Evolutionary conservation across 805 yeast genomes (phyloP).

Genomic region (Saccharomycodes ludwigii): DNA sequence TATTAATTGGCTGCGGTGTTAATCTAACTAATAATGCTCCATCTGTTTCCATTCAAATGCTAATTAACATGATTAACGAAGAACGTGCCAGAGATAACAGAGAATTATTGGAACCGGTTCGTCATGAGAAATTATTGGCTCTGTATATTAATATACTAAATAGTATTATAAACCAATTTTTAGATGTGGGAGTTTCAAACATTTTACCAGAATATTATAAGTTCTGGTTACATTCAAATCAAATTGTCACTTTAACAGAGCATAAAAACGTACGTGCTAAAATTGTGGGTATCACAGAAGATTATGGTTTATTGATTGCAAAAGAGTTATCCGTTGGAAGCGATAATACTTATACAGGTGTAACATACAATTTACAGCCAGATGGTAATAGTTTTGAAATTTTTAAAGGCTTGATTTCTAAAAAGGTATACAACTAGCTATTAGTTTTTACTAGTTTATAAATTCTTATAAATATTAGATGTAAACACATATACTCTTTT

Average conservation of each 20-base stretch:
- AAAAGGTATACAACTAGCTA: slow-evolving; percentile 24
- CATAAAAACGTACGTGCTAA: slow-evolving; percentile 41
- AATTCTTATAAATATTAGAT: not conserved
- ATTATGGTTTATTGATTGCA: slow-evolving; percentile 74
- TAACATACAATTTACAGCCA: slow-evolving; percentile 66
- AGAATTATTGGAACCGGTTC: slow-evolving; percentile 32
- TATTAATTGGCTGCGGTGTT: slow-evolving; percentile 80
- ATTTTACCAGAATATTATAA: slow-evolving; percentile 62
- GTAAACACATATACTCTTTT: not conserved
- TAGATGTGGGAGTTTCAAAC: slow-evolving; percentile 50
- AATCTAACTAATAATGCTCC: slow-evolving; percentile 82
- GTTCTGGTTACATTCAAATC: slow-evolving; percentile 76
- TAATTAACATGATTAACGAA: slow-evolving; percentile 49
- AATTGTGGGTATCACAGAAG: slow-evolving; percentile 71
- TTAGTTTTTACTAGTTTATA: too few species aligned
- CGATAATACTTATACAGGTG: slow-evolving; percentile 37
- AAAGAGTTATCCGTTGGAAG: slow-evolving; percentile 40
- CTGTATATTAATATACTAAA: slow-evolving; percentile 55
- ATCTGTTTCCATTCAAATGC: slow-evolving; percentile 72
- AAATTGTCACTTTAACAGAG: slow-evolving; percentile 56
- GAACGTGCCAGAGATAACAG: slow-evolving; percentile 22
- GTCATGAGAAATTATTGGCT: slow-evolving; percentile 37
- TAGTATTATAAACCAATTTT: slow-evolving; percentile 45
- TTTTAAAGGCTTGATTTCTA: slow-evolving; percentile 75
- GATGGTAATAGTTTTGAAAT: slow-evolving; percentile 97